These are phyloP conservation scores for Berkeleyomyces basicola DNA, from an alignment of 2,329 filamentous ascomycete species.

Conservation along the genomic window DNA sequence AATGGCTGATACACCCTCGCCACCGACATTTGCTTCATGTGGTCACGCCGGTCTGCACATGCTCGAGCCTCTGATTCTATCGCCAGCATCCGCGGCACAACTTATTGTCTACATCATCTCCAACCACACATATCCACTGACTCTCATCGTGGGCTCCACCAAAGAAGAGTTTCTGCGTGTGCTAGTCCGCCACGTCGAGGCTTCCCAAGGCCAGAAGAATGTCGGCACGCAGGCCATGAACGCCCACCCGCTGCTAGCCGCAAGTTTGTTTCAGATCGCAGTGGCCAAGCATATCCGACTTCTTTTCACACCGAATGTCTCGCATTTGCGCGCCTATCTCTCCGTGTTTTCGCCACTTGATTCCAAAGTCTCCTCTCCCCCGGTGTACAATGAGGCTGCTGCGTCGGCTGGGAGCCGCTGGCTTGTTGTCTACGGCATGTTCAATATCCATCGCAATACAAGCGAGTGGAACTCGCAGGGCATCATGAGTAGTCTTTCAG, in stretches of 20 bases:
- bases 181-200: conserved; percentile 32
- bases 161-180: conserved; percentile 47
- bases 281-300: conserved; percentile 52
- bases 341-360: conserved; percentile 32
- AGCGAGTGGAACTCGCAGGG: conserved; percentile 65
- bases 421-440: conserved; percentile 47
- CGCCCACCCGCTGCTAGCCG: conserved; percentile 30
- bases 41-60: not conserved
- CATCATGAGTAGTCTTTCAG: conserved; percentile 43
- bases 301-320: conserved; percentile 57
- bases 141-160: conserved; percentile 53
- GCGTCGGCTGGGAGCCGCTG: conserved; percentile 21
- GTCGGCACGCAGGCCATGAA: conserved; percentile 18
- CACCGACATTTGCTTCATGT: not conserved
- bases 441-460: conserved; percentile 48
- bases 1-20: conserved; percentile 3
- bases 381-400: conserved; percentile 15
- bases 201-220: not conserved
- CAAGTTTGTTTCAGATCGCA: conserved; percentile 52
- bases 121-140: conserved; percentile 39
- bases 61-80: conserved; percentile 27
- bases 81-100: conserved; percentile 38
- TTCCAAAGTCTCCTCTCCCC: conserved; percentile 24
- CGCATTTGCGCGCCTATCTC: conserved; percentile 62
- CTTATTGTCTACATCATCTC: conserved; percentile 49